phyloP scores from a whole-genome alignment of 805 yeast species.

The Jamesozyma rosinii region DNA sequence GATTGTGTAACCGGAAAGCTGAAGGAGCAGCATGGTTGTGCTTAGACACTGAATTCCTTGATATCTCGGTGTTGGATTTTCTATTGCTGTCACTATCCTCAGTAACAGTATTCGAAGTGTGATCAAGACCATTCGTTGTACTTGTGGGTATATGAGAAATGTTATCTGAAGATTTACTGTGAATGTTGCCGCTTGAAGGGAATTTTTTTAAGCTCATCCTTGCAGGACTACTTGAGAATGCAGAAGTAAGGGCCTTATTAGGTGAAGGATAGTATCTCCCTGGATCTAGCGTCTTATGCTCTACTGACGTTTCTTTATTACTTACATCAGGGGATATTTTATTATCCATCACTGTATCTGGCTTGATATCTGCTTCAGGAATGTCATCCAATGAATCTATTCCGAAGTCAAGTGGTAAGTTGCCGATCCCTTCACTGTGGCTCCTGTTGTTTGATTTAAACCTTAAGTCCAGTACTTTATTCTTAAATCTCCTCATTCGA shows the following conservation, averaged over 20 bases:
- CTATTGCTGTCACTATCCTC: too few relatives aligned
- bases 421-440: background rate
- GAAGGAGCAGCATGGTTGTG: too few relatives aligned
- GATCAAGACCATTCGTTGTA: background rate
- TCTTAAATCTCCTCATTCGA: conserved; percentile 14
- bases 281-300: background rate
- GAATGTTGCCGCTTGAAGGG: conserved; percentile 1
- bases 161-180: background rate
- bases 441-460: conserved; percentile 8
- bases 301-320: background rate
- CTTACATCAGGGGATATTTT: background rate
- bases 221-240: conserved; percentile 4
- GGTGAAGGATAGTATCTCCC: background rate
- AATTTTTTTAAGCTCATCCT: conserved; percentile 5
- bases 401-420: background rate
- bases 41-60: too few relatives aligned
- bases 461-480: conserved; percentile 19
- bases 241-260: background rate
- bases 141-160: background rate
- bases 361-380: background rate
- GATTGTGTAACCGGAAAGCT: background rate
- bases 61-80: too few relatives aligned
- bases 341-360: background rate
- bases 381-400: background rate
- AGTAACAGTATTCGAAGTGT: too few relatives aligned